Conservation (phyloP, 345 rosid genomes). For the Aegle marmelos region DNA sequence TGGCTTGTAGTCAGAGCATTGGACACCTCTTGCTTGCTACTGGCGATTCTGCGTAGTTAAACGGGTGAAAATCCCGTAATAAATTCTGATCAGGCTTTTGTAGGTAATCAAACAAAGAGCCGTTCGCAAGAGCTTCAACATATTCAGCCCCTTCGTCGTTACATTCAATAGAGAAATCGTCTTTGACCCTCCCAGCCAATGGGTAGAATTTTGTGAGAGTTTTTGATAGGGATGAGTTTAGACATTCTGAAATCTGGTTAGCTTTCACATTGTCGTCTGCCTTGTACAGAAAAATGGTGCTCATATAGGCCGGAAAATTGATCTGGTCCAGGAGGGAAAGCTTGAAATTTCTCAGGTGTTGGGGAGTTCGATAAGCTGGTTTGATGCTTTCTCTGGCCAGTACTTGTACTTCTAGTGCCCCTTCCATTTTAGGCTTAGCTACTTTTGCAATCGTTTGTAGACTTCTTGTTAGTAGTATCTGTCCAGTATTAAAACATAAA, state of each 20-base stretch:
- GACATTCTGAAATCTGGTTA: background rate
- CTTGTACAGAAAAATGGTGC: background rate
- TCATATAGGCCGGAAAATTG: too few relatives aligned
- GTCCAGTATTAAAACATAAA: too few relatives aligned
- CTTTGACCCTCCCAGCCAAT: slow-evolving; percentile 10
- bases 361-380: too few relatives aligned
- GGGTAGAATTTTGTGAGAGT: slow-evolving; percentile 19
- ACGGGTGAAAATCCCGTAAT: slow-evolving; percentile 17
- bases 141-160: background rate
- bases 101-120: slow-evolving; percentile 7
- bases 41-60: background rate
- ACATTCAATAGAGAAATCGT: background rate
- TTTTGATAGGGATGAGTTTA: slow-evolving; percentile 20
- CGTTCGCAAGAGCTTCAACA: slow-evolving; percentile 20
- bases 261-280: background rate
- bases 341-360: too few relatives aligned
- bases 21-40: background rate
- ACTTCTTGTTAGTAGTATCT: too few relatives aligned
- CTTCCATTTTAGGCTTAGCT: too few relatives aligned
- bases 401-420: too few relatives aligned
- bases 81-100: slow-evolving; percentile 7
- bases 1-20: background rate
- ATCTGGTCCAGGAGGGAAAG: too few relatives aligned
- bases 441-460: too few relatives aligned
- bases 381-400: too few relatives aligned